phyloP scores from a whole-genome alignment of 495 filamentous ascomycete genomes.

The Beverwykella pulmonaria region DNA sequence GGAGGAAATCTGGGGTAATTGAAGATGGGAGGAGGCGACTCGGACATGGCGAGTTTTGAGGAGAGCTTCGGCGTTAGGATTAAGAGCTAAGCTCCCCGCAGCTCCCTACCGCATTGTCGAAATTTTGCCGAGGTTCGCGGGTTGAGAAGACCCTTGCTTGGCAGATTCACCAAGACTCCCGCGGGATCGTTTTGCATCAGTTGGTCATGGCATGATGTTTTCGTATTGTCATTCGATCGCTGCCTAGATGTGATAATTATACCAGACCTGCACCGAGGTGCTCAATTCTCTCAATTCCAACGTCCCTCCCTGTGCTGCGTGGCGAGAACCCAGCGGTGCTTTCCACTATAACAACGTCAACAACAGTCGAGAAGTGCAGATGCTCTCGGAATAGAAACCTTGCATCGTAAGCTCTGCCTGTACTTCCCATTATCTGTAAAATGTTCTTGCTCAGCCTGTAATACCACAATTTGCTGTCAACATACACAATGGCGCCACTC shows the following conservation, averaged over 20 bases:
- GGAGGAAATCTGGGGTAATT: slow-evolving; percentile 8
- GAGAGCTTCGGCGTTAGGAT: not conserved
- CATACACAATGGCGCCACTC: slow-evolving; percentile 1
- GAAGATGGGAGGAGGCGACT: slow-evolving; percentile 6
- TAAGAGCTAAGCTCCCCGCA: slow-evolving; percentile 7
- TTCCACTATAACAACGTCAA: slow-evolving; percentile 9
- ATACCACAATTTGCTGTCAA: slow-evolving; percentile 19
- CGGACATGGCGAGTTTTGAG: slow-evolving; percentile 29
- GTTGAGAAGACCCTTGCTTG: not conserved
- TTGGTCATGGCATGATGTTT: not conserved
- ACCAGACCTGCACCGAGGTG: not conserved
- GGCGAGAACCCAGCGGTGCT: slow-evolving; percentile 5
- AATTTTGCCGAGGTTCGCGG: slow-evolving; percentile 13
- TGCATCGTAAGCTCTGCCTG: slow-evolving; percentile 7
- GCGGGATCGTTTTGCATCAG: not conserved
- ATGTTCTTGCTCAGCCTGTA: slow-evolving; percentile 12
- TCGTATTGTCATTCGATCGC: not conserved
- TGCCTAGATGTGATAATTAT: not conserved
- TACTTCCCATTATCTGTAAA: not conserved
- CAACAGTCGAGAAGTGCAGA: too few species aligned
- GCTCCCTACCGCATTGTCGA: not conserved
- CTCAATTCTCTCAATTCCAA: too few species aligned
- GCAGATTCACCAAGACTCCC: not conserved
- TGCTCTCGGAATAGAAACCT: slow-evolving; percentile 18
- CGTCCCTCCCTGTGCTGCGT: too few species aligned